Base-by-base conservation (phyloP, 2,329 filamentous ascomycete species). In the Plectosphaerella sp. region DNA sequence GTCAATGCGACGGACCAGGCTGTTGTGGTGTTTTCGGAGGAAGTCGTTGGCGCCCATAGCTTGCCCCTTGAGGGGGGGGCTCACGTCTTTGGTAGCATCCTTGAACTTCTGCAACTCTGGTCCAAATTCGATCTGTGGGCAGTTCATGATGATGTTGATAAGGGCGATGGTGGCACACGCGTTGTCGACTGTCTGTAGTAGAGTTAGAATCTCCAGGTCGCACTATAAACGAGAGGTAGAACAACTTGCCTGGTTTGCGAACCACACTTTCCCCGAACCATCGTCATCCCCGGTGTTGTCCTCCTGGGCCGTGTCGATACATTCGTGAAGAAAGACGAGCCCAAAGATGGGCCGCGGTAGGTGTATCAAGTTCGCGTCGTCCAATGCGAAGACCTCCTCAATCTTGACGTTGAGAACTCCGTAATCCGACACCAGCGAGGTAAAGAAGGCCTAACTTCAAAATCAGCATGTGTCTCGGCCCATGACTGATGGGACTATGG, bases 131-230 rank as follows among this genome's bases (percentile, higher is more conserved):
- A 91, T 69, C 0, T 74, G 75, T 0, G 82, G 73, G 22, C 85
- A 78, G 64, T 97, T 97, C 82, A 96, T 95, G 63, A 96, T 74
- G 54, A 97, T 96, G 62, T 97, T 97, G 60, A 97, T 79, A 58
- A 97, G 76, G 4, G 94, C 91, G 45, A 97, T 83, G n/a, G 90
- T 94, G 18, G 91, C 94, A 69, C 94, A 99, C 24, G 91, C 87
- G 67, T 96, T 96, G 51, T 82, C 79, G 0, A 84, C 87, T 1
- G 89, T 91, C 86, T 93, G 55, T 10, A 25, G 25, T 6, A 36
- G 24, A 33, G 5, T 33, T 8, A 41, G 37, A 8, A n/a, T 8
- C 2, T 15, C 14, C 14, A 14, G 6, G 10, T 18, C 15, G 16
- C 14, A 41, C 14, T 41, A 12, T 11, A 41, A 15, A 9, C 14